phyloP scores from a whole-genome alignment of 441 rosid species.

The Pelargonium cotyledonis region DNA sequence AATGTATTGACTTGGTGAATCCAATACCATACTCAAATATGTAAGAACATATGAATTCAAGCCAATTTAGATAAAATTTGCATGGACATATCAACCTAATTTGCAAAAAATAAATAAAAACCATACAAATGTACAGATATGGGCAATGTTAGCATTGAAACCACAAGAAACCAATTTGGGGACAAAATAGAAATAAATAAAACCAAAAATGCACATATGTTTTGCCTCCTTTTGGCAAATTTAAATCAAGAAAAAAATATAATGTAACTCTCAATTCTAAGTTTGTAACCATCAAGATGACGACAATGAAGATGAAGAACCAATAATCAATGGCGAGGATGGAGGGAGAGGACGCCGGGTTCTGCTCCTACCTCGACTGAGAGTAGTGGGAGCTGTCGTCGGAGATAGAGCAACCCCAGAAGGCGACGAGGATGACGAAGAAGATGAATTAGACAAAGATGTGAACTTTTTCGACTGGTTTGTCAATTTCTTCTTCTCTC shows the following conservation, averaged over 20 bases:
- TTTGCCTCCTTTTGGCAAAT: conserved; percentile 16
- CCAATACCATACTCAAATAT: no score
- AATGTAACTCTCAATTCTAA: not conserved
- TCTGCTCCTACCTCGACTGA: conserved; percentile 72
- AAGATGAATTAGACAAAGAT: conserved; percentile 43
- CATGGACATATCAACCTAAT: no score
- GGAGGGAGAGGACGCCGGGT: conserved; percentile 54
- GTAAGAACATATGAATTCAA: no score
- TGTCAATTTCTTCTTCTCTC: conserved; percentile 52
- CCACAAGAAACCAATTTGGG: conserved; percentile 21
- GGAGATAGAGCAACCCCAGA: conserved; percentile 16
- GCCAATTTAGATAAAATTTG: no score
- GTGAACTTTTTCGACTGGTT: conserved; percentile 37
- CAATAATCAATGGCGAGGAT: conserved; percentile 46
- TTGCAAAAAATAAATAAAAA: no score
- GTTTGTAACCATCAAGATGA: conserved; percentile 19
- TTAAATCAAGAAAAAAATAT: not conserved
- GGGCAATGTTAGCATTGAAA: conserved; percentile 26
- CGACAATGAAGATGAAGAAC: conserved; percentile 24
- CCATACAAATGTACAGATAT: no score
- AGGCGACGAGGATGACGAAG: conserved; percentile 59
- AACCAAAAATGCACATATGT: conserved; percentile 14
- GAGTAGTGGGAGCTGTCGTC: not conserved
- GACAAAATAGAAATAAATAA: not conserved
- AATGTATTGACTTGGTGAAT: no score